Evolutionary conservation across 345 rosid species (phyloP).

Genomic region (Eucalyptus victrix): DNA sequence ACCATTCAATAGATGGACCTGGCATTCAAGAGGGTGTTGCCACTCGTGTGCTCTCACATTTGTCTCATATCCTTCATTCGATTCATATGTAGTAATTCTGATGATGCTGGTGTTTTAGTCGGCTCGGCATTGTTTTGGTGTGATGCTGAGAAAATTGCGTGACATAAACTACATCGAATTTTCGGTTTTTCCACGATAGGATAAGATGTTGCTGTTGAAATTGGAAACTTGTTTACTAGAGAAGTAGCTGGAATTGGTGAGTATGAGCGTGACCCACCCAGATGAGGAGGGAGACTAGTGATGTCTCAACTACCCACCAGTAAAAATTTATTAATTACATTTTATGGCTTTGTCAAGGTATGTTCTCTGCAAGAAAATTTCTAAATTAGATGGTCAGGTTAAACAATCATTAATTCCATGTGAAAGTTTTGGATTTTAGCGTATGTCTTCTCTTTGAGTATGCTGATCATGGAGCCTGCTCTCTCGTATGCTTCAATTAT

Average conservation of each 20-base stretch:
- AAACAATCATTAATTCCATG: not conserved
- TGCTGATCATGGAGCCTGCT: not conserved
- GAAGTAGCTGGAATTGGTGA: not conserved
- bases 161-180: not conserved
- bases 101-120: too few relatives aligned
- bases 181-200: not conserved
- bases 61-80: too few relatives aligned
- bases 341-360: not conserved
- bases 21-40: too few relatives aligned
- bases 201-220: not conserved
- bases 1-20: too few relatives aligned
- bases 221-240: not conserved
- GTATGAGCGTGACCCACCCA: not conserved
- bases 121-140: not conserved
- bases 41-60: too few relatives aligned
- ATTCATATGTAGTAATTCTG: too few relatives aligned
- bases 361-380: not conserved
- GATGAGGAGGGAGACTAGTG: slow-evolving; percentile 3
- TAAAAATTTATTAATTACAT: not conserved
- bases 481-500: not conserved
- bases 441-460: not conserved
- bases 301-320: not conserved
- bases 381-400: not conserved
- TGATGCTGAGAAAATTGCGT: not conserved
- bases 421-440: not conserved